Base-by-base conservation (phyloP, 495 filamentous ascomycete genomes). In the Cercophora samala region DNA sequence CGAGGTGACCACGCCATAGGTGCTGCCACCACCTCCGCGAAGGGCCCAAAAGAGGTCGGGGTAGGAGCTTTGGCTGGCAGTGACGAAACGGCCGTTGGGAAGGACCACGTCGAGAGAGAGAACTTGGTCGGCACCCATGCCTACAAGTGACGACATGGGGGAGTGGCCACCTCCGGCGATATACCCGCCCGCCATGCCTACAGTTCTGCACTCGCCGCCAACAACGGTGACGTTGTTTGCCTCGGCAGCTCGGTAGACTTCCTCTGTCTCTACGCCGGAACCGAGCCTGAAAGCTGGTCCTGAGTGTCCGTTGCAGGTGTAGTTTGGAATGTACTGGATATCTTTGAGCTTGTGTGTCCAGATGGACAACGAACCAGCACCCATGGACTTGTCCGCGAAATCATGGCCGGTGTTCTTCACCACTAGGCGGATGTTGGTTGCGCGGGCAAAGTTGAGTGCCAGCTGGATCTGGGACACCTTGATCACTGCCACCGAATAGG, bases 351-450 rank as follows among this genome's bases (percentile, higher is more conserved):
- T 78, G 68, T 90, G 87, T 19, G 87, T 90, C 87, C 87, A 90
- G 29, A 90, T 70, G 24, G 82, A 81, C 22, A 90, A 71, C 6
- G 84, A 78, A 26, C 77, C 82, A 11, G 82, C 74, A 60, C 84
- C 81, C 3, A 81, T 79, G 5, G 81, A 82, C 67, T 85, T 79
- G 25, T 82, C 85, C 24, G 72, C 76, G 63, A 84, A 82, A 70
- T 87, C 85, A 66, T 87, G 89, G 26, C 90, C 89, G 2, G 89
- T 93, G 68, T 90, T 91, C 77, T 82, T 80, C 21, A 91, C 79
- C 0, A 87, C 84, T 17, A 92, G 76, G 37, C 89, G 81, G 13
- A 91, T 65, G 55, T 85, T 84, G 2, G 77, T 60, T 23, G 86
- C 84, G 3, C 84, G 79, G 1, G 88, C 89, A 75, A 90, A 86